Base-by-base conservation (phyloP, 495 filamentous ascomycete species). In the Daldinia decipiens region DNA sequence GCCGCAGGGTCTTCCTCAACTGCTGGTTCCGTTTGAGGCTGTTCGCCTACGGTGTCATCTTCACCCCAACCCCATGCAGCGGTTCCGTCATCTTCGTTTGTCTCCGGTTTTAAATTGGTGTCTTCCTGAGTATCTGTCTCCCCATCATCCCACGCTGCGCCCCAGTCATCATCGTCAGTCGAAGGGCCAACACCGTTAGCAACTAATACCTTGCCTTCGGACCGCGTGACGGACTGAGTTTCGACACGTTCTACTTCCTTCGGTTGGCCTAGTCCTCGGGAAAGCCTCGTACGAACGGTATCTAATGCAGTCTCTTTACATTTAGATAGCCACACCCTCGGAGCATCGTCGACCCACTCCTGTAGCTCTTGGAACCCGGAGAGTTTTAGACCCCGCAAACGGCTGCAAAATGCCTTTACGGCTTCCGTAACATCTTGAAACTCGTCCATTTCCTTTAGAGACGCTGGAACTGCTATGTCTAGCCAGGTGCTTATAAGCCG, bases 301-400 rank as follows among this genome's bases (percentile, higher is more conserved):
- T 93, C 89, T 34, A 99, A 81, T 3, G 91, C 89, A 43, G 85
- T 85, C 69, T 95, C 93, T 62, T 89, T 89, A 63, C 92, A 89
- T 75, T 92, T 94, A n/a, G 88, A 86, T 21, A 98, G 83, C 95
- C 95, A 99, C 12, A 93, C 85, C 24, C 87, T 86, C 5, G 95
- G 91, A 6, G 90, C 91, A 54, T 88, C 87, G 32, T 90, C 87
- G 0, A 91, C 88, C 95, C 95, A 99, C 43, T 92, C 89, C 9
- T 87, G 82, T 59, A 98, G 78, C 19, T 89, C 86, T 62, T 88
- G 85, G 24, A 91, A 85, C 19, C 91, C 92, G 27, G 85, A 84
- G 87, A 92, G 93, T 0, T 86, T 83, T 12, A 91, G 80, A 0
- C 79, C 78, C 50, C 89, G 86, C 12, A 98, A 78, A 3, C 78